Base-by-base conservation (phyloP, 345 rosid genomes). In the Raphanus sativus region DNA sequence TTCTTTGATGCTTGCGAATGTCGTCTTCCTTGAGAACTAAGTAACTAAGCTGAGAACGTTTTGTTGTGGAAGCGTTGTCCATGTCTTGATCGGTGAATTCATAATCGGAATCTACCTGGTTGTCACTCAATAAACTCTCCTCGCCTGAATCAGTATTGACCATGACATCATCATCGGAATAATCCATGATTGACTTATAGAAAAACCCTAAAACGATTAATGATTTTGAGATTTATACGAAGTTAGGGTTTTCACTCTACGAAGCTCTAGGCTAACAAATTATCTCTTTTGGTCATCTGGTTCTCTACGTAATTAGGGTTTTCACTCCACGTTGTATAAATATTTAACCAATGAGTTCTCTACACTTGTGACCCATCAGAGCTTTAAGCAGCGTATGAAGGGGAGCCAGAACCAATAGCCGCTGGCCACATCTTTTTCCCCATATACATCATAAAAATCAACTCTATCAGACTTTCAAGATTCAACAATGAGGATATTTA, bases 61-160 rank as follows among this genome's bases (percentile, higher is more conserved):
- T 80, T 3, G 80, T 66, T 9, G 55, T 86, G 1, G 59, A 54
- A 54, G 10, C 11, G 26, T 54, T 54, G 59, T 54, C 59, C 26
- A 54, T 1, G 8, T 48, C 55, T 48, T 48, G 55, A 33, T 81
- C 89, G 65, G 80, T 70, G 76, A 77, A 83, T 50, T 75, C 89
- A 65, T 83, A 85, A 11, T 79, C 88, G 4, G 29, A 64, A 2
- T 76, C 83, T 0, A 24, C 76, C 30, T 71, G 83, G 52, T 86
- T 83, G 21, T 91, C 91, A 77, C 86, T 84, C 84, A 82, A 85
- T 76, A 79, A 84, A 38, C 86, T 86, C 16, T 87, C 94, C n/a
- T 90, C 96, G 9, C 77, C 58, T 30, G 90, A 87, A 28, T 85
- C 91, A 29, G 75, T 75, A 76, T 78, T 88, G 81, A 86, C 63